Conservation (phyloP, 2,329 filamentous ascomycete genomes). For the Thielaviopsis euricoi region DNA sequence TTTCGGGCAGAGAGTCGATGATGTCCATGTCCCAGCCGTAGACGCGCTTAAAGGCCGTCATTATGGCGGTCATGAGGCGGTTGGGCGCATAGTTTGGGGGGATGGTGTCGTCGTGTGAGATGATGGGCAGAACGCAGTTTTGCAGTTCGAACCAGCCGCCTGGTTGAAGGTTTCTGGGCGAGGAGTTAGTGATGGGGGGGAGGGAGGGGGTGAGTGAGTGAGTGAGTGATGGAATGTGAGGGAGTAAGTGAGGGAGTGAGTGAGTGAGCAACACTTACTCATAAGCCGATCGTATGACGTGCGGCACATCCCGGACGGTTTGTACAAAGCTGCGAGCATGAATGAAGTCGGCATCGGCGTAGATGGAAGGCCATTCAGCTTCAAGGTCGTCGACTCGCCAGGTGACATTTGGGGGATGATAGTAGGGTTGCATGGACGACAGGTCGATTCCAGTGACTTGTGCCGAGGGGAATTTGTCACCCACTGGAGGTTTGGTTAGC, state of each 20-base stretch:
- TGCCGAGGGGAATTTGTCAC: conserved; percentile 28
- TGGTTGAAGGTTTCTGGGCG: conserved; percentile 22
- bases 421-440: conserved; percentile 27
- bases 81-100: conserved; percentile 17
- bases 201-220: conserved; percentile 7
- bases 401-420: conserved; percentile 39
- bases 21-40: conserved; percentile 23
- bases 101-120: conserved; percentile 19
- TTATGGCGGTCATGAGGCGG: conserved; percentile 19
- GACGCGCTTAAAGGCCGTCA: conserved; percentile 17
- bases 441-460: conserved; percentile 29
- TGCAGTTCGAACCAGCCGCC: conserved; percentile 26
- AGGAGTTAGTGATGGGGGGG: too few relatives aligned
- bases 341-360: conserved; percentile 31
- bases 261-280: too few relatives aligned
- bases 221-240: conserved; percentile 2
- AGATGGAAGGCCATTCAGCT: conserved; percentile 21
- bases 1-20: conserved; percentile 16
- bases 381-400: conserved; percentile 28
- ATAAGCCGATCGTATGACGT: conserved; percentile 31
- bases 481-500: conserved; percentile 20
- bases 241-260: background rate
- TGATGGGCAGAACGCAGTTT: conserved; percentile 20
- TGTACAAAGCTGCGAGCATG: conserved; percentile 35
- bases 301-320: conserved; percentile 33